Evolutionary conservation across 169 alveolate species (phyloP), one percentile per base, ranked within the genome.

Genomic region (Neospora caninum): DNA sequence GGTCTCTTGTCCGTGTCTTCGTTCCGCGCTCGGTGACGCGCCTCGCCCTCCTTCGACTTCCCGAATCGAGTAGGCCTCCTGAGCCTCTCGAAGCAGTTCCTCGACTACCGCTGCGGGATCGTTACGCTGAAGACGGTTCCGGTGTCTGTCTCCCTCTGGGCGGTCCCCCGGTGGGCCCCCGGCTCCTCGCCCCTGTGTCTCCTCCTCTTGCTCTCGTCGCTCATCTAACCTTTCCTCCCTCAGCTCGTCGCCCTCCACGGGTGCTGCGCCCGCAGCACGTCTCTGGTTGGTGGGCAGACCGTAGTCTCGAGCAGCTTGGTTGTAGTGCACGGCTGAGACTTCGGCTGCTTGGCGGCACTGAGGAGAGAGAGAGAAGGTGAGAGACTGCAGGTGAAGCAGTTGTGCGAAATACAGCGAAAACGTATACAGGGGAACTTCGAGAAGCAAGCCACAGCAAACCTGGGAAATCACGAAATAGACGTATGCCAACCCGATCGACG

Each of bases 341-440:
- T 64, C 73, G 73, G 73, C 73, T 27, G 73, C 73, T 22, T 64
- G 73, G 34, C 73, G 73, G 73, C 73, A 64, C 73, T 64, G 25
- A 16, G 73, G 73, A 9, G 73, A 64, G 73, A 64, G 73, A 73
- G 84, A 73, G 42, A 73, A 73, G 43, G 49, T 73, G 45, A 73
- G 39, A 10, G 49, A 31, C 42, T 73, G 84, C 39, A 73, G 16
- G 84, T 36, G 84, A 31, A 73, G 84, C 84, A 73, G 84, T n/a
- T 73, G 84, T 13, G 84, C 39, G 27, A 73, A 36, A n/a, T 73
- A 73, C 45, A 73, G 43, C 16, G 84, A 31, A n/a, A 73, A 73
- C 84, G 84, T 34, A 43, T 73, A 73, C 45, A 73, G 49, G 25
- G 84, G 84, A 27, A 73, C 45, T 36, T 73, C 84, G 39, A 73